Percentiles rank a stretch among this genome's conserved stretches.
Conservation (phyloP, 2,329 filamentous ascomycete genomes). For the Paradendryphiella salina region DNA sequence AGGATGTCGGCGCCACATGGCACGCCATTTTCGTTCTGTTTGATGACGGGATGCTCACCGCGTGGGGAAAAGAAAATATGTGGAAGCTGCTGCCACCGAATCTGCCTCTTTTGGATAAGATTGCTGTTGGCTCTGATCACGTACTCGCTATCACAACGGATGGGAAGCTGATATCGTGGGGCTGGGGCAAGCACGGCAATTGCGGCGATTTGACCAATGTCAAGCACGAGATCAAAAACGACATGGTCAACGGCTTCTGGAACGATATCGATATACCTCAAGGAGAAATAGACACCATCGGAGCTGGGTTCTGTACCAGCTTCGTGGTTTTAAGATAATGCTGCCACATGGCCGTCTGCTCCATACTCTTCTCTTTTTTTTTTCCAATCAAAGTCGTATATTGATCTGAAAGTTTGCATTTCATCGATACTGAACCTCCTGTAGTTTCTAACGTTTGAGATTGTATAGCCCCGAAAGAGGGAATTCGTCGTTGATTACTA, state of each 20-base stretch:
- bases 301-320: conserved; percentile 36
- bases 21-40: conserved; percentile 74
- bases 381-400: too few relatives aligned
- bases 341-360: too few relatives aligned
- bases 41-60: conserved; percentile 61
- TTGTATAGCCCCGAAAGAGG: too few relatives aligned
- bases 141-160: conserved; percentile 69
- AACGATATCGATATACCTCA: conserved; percentile 30
- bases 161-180: conserved; percentile 78
- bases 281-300: conserved; percentile 27
- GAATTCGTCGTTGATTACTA: too few relatives aligned
- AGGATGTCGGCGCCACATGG: conserved; percentile 77
- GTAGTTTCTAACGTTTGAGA: too few relatives aligned
- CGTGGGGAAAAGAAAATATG: conserved; percentile 85
- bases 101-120: conserved; percentile 61
- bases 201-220: conserved; percentile 61
- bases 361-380: too few relatives aligned
- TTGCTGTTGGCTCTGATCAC: conserved; percentile 92
- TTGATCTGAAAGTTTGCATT: too few relatives aligned
- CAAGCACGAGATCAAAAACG: conserved; percentile 23
- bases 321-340: conserved; percentile 27
- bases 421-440: too few relatives aligned
- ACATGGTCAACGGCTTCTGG: conserved; percentile 39
- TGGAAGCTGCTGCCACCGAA: conserved; percentile 72
- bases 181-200: conserved; percentile 98